phyloP scores from a whole-genome alignment of 1,284 basidiomycete genomes.

The Moesziomyces globuligerus region DNA sequence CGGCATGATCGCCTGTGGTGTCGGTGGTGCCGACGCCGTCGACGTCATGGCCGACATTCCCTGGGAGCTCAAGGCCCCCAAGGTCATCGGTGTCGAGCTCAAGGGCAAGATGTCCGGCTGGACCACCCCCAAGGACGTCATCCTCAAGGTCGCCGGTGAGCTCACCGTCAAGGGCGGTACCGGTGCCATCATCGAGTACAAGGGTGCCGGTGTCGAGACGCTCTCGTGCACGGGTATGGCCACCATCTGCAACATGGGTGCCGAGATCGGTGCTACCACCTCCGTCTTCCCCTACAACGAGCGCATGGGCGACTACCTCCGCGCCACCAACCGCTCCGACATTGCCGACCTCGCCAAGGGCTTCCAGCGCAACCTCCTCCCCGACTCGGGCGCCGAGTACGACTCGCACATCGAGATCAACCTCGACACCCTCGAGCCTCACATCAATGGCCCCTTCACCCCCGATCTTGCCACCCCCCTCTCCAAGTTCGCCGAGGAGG shows the following conservation, averaged over 20 bases:
- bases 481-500: constrained; percentile 90
- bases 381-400: constrained; percentile 90
- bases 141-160: constrained; percentile 67
- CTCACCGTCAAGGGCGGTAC: constrained; percentile 68
- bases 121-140: constrained; percentile 86
- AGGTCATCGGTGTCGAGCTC: constrained; percentile 97
- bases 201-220: constrained; percentile 82
- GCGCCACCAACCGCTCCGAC: constrained; percentile 87
- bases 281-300: constrained; percentile 98
- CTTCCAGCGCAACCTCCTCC: constrained; percentile 90
- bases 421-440: constrained; percentile 94
- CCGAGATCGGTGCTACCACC: constrained; percentile 98
- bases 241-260: constrained; percentile 99
- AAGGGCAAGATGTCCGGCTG: constrained; percentile 94
- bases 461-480: constrained; percentile 73
- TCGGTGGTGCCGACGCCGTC: constrained; percentile 98
- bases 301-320: constrained; percentile 91
- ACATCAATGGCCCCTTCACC: constrained; percentile 94
- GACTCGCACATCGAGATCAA: constrained; percentile 95
- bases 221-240: constrained; percentile 99
- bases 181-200: constrained; percentile 68
- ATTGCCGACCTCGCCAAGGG: constrained; percentile 89
- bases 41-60: constrained; percentile 97
- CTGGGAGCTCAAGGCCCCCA: constrained; percentile 99
- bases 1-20: constrained; percentile 98